Percentiles rank a stretch among this genome's conserved stretches.
Evolutionary conservation across 345 rosid species (phyloP).

Genomic region (Raphanus raphanistrum): DNA sequence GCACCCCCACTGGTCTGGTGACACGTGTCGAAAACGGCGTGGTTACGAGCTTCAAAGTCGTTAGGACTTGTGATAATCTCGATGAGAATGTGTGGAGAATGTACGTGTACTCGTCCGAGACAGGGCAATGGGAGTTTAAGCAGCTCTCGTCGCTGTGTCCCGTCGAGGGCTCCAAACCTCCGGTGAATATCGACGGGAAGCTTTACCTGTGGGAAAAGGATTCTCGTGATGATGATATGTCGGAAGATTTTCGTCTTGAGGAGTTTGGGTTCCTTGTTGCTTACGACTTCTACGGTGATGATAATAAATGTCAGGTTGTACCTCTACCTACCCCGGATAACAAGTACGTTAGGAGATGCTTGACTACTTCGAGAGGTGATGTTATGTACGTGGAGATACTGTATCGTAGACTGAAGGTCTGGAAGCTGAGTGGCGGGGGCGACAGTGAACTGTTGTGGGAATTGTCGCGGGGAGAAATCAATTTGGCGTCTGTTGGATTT

Average conservation of each 20-base stretch:
- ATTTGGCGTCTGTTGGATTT: not conserved
- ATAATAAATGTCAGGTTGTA: not conserved
- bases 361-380: constrained; percentile 13
- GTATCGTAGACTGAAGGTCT: not conserved
- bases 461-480: not conserved
- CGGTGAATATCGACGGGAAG: not conserved
- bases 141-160: not conserved
- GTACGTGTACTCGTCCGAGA: constrained; percentile 14
- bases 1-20: not conserved
- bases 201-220: not conserved
- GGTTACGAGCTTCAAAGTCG: constrained; percentile 8
- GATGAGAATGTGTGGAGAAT: not conserved
- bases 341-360: constrained; percentile 7
- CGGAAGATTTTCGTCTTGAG: not conserved
- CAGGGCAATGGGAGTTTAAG: constrained; percentile 2
- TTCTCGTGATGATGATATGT: too few species aligned
- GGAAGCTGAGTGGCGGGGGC: not conserved
- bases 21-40: not conserved
- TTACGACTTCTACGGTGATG: not conserved
- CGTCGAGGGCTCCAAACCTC: not conserved
- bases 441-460: not conserved
- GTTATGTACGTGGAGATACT: not conserved
- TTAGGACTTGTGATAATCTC: not conserved
- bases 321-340: constrained; percentile 1
- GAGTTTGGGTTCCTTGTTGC: not conserved